Evolutionary conservation across 2,329 filamentous ascomycete genomes (phyloP), one percentile per base, ranked within the genome.

Genomic region (Ophiostoma populinum): DNA sequence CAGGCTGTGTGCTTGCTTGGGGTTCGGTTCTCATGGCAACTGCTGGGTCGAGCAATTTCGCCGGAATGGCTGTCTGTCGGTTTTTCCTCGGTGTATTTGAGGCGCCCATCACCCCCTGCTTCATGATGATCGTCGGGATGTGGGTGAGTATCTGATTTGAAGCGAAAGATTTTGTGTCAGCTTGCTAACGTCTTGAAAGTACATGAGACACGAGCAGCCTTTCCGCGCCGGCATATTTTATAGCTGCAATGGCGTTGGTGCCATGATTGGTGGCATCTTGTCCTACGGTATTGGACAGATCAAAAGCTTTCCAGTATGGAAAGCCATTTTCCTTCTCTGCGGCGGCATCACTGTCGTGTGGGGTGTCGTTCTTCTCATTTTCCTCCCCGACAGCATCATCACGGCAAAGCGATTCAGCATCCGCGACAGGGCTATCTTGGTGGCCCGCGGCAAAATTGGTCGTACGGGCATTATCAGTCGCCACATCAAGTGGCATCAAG

Each of bases 91-190:
- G 69, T 20, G 58, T 67, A 3, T 61, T 64, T 3, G 70, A 74
- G 49, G 65, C 69, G 1, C 65, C 62, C 36, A 55, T 64, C 3
- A 68, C 72, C 44, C n/a, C 71, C 1, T 63, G 61, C 0, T 65
- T 70, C 39, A 65, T 70, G 51, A 49, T 71, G 5, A 64, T 72
- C 29, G 71, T 65, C 1, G 58, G 58, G n/a, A 70, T 70, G 63
- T 74, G 67, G 66, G 29, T 32, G 19, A 32, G 29, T n/a, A n/a
- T n/a, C n/a, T n/a, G n/a, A n/a, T n/a, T 32, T 15, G 28, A 7
- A 11, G 9, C n/a, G 18, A 11, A 15, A 8, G 5, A n/a, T n/a
- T n/a, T n/a, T n/a, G n/a, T n/a, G n/a, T n/a, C n/a, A n/a, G n/a
- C n/a, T n/a, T n/a, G n/a, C n/a, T n/a, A n/a, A n/a, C n/a, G n/a